Evolutionary conservation across 768 basidiomycete genomes (phyloP).

Genomic region (Suillus occidentalis): DNA sequence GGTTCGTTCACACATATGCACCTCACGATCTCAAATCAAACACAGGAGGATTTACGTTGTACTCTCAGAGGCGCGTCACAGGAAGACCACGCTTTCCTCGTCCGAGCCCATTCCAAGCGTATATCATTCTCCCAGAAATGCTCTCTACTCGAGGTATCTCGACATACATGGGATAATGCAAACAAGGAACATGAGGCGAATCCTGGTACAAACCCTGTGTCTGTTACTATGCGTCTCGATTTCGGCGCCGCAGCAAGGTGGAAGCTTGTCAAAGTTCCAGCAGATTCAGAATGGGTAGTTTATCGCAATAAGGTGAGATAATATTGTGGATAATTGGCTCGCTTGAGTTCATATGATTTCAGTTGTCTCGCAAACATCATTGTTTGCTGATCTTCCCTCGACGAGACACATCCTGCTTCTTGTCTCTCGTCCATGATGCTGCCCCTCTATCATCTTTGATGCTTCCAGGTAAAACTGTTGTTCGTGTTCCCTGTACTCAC

Average conservation of each 20-base stretch:
- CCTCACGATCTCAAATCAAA: constrained; percentile 39
- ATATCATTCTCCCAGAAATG: constrained; percentile 20
- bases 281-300: constrained; percentile 56
- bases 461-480: constrained; percentile 62
- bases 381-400: constrained; percentile 58
- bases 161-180: constrained; percentile 13
- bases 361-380: constrained; percentile 48
- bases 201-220: constrained; percentile 7
- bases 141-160: constrained; percentile 19
- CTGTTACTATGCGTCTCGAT: constrained; percentile 22
- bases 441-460: constrained; percentile 70
- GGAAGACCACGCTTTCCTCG: constrained; percentile 14
- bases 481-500: constrained; percentile 16
- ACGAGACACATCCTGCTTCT: constrained; percentile 57
- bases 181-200: constrained; percentile 21
- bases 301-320: constrained; percentile 52
- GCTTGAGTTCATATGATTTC: background rate
- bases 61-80: constrained; percentile 8
- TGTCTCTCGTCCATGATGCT: constrained; percentile 63
- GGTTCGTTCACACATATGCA: constrained; percentile 17
- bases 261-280: constrained; percentile 41
- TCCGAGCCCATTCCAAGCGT: constrained; percentile 26
- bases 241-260: constrained; percentile 40
- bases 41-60: constrained; percentile 28
- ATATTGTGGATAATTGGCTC: background rate